These are phyloP conservation scores for Ogataea trehalophila DNA, from an alignment of 805 yeast species.

Conservation along the genomic window DNA sequence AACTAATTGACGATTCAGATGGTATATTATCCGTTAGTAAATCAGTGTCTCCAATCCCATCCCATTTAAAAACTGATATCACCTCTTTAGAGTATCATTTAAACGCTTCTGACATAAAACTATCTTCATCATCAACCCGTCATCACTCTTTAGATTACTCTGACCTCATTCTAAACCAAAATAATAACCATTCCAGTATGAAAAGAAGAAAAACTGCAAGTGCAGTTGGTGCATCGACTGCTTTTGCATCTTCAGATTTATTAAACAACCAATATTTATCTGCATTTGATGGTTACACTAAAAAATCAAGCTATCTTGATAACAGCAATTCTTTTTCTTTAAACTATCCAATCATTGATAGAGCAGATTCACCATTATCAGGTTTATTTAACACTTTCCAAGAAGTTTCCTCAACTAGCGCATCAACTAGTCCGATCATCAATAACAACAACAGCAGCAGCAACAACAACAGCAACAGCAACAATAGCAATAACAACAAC, in stretches of 20 bases:
- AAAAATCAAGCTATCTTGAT: slow-evolving; percentile 11
- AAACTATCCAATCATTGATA: slow-evolving; percentile 12
- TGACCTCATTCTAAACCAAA: slow-evolving; percentile 7
- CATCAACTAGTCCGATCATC: not conserved
- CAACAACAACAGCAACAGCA: not conserved
- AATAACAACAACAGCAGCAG: not conserved
- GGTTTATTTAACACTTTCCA: slow-evolving; percentile 19
- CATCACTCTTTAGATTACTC: slow-evolving; percentile 17
- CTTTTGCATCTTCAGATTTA: slow-evolving; percentile 6
- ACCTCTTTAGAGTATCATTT: slow-evolving; percentile 15
- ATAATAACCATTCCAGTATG: not conserved
- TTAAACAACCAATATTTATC: slow-evolving; percentile 8
- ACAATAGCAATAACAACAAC: not conserved
- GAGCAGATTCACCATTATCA: slow-evolving; percentile 18
- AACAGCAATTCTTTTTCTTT: not conserved
- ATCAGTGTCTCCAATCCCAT: too few species aligned
- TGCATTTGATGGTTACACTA: slow-evolving; percentile 19
- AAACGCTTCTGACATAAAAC: slow-evolving; percentile 8
- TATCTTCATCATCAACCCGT: not conserved
- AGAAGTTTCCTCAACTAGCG: slow-evolving; percentile 5
- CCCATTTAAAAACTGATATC: not conserved
- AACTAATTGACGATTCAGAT: not conserved
- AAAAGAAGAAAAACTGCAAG: slow-evolving; percentile 5
- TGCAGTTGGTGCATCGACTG: too few species aligned
- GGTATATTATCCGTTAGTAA: not conserved